A percentile compares a stretch with the other conserved stretches of the same genome.
Evolutionary conservation across 345 rosid genomes (phyloP).

Genomic region (Brassica cretica): DNA sequence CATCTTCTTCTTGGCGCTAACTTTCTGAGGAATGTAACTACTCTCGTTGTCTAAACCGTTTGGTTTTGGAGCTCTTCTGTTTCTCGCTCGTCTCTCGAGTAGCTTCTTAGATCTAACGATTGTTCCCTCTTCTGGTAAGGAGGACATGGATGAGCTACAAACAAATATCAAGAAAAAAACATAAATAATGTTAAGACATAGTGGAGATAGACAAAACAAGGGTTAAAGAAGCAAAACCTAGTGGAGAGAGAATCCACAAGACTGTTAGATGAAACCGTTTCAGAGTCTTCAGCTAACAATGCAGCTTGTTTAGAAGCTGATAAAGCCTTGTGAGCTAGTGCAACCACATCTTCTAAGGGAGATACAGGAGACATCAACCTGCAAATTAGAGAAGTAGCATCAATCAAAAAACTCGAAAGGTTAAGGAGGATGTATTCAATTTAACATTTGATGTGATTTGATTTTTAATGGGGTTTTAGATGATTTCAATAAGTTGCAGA

Average conservation of each 20-base stretch:
- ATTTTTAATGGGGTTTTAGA: too few relatives aligned
- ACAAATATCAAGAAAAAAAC: too few relatives aligned
- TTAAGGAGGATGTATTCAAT: too few relatives aligned
- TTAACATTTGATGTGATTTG: too few relatives aligned
- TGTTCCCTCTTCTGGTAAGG: conserved; percentile 40
- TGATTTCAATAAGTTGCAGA: too few relatives aligned
- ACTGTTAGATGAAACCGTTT: conserved; percentile 33
- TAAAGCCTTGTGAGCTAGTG: conserved; percentile 72
- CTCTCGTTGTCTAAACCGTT: conserved; percentile 42
- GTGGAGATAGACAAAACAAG: not conserved
- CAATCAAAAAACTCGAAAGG: conserved; percentile 14
- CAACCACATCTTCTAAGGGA: conserved; percentile 36
- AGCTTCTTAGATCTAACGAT: conserved; percentile 63
- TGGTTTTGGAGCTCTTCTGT: conserved; percentile 49
- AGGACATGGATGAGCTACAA: conserved; percentile 43
- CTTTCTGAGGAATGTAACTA: conserved; percentile 42
- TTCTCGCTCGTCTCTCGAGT: conserved; percentile 60
- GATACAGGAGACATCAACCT: conserved; percentile 48
- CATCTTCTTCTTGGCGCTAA: conserved; percentile 44
- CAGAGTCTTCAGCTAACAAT: conserved; percentile 45
- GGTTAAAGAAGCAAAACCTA: conserved; percentile 46
- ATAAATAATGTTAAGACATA: too few relatives aligned
- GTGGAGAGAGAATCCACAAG: conserved; percentile 45
- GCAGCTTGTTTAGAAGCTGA: conserved; percentile 74
- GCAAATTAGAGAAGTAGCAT: conserved; percentile 7